Evolutionary conservation across 2,329 filamentous ascomycete genomes (phyloP).

Genomic region (Fusarium secorum): DNA sequence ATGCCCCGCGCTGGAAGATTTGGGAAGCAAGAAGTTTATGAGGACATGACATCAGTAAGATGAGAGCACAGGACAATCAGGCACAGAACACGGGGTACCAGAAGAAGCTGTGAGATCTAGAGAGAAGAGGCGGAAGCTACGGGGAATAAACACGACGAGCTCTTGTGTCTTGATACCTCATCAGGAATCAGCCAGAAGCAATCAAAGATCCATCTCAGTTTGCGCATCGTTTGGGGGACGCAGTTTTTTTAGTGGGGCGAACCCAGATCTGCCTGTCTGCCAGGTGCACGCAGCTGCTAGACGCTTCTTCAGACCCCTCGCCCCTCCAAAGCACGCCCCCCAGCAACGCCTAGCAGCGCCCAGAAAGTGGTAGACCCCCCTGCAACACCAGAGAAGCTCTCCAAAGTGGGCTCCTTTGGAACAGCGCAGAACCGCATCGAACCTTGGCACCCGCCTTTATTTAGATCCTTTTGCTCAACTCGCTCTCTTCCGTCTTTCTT

Average conservation of each 20-base stretch:
- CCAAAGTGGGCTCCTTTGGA: slow-evolving; percentile 52
- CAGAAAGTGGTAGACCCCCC: slow-evolving; percentile 36
- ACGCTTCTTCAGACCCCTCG: slow-evolving; percentile 44
- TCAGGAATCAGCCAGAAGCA: slow-evolving; percentile 25
- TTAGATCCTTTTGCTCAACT: slow-evolving; percentile 46
- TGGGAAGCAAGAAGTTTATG: slow-evolving; percentile 35
- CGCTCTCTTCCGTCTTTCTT: slow-evolving; percentile 34
- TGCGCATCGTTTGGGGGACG: slow-evolving; percentile 24
- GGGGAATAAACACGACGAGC: slow-evolving; percentile 20
- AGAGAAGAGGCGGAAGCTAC: slow-evolving; percentile 12
- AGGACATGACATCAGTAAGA: slow-evolving; percentile 45
- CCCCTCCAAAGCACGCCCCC: slow-evolving; percentile 37
- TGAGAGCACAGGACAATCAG: neutral
- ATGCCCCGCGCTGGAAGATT: slow-evolving; percentile 47
- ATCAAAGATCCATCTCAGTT: slow-evolving; percentile 20
- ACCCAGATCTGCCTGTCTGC: slow-evolving; percentile 36
- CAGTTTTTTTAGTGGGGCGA: slow-evolving; percentile 30
- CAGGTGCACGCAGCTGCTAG: slow-evolving; percentile 43
- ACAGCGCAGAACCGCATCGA: slow-evolving; percentile 56
- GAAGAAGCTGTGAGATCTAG: neutral
- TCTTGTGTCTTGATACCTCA: neutral
- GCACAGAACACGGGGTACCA: neutral
- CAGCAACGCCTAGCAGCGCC: slow-evolving; percentile 30
- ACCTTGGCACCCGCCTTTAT: slow-evolving; percentile 51
- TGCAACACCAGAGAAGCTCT: slow-evolving; percentile 32